Percentiles rank a stretch among this genome's conserved stretches.
phyloP scores from a whole-genome alignment of 208 protist species.

The Zelonia costaricensis region DNA sequence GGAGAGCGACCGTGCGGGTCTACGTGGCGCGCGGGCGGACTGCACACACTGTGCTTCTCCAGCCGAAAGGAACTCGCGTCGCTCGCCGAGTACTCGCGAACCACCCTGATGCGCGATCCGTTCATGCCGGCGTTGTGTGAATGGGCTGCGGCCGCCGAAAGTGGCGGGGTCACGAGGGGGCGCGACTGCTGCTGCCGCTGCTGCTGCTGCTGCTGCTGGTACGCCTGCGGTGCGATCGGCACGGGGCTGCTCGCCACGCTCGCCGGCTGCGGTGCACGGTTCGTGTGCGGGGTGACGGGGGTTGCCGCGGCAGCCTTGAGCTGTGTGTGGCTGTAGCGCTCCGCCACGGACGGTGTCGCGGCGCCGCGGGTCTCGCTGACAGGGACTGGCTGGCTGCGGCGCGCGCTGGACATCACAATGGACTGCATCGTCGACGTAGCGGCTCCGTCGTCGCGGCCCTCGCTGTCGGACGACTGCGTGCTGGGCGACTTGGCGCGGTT shows the following conservation, averaged over 20 bases:
- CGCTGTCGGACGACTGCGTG: too few relatives aligned
- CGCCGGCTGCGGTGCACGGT: too few relatives aligned
- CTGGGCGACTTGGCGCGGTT: conserved; percentile 6
- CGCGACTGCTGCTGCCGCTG: too few relatives aligned
- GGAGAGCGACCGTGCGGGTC: neutral
- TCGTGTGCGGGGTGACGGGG: too few relatives aligned
- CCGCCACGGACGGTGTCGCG: neutral
- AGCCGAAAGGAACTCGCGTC: conserved; percentile 2
- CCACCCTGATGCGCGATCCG: too few relatives aligned
- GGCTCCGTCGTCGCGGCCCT: neutral
- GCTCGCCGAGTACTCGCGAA: neutral
- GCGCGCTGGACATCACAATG: conserved; percentile 6
- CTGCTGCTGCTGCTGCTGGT: too few relatives aligned
- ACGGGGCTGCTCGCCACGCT: too few relatives aligned
- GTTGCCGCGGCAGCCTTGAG: neutral
- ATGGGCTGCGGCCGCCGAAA: too few relatives aligned
- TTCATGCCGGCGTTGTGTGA: too few relatives aligned
- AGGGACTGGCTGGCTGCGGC: neutral
- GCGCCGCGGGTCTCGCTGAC: neutral
- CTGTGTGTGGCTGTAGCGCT: neutral
- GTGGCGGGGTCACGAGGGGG: too few relatives aligned
- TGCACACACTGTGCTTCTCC: neutral
- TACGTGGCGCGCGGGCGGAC: neutral
- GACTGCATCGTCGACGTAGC: neutral
- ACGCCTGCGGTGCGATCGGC: too few relatives aligned